Evolutionary conservation across 1,284 basidiomycete species (phyloP).

Genomic region (Dichomitus squalens): DNA sequence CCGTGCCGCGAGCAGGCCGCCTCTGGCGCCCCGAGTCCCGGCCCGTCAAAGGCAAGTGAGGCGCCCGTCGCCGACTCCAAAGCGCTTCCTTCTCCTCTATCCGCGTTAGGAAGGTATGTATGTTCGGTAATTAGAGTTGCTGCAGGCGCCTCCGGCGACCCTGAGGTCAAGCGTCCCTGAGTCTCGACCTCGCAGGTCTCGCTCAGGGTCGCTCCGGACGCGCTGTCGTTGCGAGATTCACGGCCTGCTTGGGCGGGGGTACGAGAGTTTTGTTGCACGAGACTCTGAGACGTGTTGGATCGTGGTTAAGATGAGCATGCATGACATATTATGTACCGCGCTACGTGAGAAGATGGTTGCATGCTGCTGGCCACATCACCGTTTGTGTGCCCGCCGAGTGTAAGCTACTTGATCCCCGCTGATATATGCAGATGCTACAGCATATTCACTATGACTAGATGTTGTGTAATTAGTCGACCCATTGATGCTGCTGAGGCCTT

Average conservation of each 20-base stretch:
- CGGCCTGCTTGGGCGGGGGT: too few species aligned
- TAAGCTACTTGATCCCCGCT: too few species aligned
- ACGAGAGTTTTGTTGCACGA: background rate
- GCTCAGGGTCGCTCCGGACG: background rate
- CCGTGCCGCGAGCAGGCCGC: background rate
- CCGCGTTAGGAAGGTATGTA: slow-evolving; percentile 11
- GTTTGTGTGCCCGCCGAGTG: too few species aligned
- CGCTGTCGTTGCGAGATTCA: background rate
- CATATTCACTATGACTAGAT: background rate
- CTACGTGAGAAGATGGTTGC: background rate
- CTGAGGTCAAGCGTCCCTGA: background rate
- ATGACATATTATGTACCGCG: background rate
- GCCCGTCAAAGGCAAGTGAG: background rate
- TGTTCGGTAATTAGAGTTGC: background rate
- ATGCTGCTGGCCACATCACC: background rate
- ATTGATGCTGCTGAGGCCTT: background rate
- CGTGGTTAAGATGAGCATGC: background rate
- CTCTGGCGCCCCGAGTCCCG: background rate
- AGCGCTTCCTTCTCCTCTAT: background rate
- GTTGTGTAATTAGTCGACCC: background rate
- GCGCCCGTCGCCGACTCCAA: background rate
- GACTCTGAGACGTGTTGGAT: background rate
- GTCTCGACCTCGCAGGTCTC: background rate
- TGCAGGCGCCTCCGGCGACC: background rate
- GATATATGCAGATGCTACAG: too few species aligned